A percentile compares a stretch with the other conserved stretches of the same genome.
phyloP scores from a whole-genome alignment of 352 stramenopile species.

The Phytophthora crassamura region DNA sequence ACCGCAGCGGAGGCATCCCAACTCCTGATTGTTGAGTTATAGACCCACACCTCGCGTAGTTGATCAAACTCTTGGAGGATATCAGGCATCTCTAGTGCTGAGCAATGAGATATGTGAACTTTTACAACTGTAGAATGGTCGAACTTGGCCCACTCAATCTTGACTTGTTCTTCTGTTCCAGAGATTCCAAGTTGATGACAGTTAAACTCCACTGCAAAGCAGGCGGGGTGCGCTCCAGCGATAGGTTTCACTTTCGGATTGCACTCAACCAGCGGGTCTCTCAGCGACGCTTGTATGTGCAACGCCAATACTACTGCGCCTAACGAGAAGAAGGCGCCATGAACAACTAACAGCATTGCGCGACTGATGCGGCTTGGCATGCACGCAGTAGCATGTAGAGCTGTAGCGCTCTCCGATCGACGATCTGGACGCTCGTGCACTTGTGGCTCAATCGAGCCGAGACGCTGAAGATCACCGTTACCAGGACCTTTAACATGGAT shows the following conservation, averaged over 20 bases:
- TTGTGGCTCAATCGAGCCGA: too few species aligned
- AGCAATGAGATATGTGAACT: conserved; percentile 34
- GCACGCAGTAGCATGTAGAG: too few species aligned
- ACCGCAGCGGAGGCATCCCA: conserved; percentile 33
- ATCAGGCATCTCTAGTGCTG: conserved; percentile 34
- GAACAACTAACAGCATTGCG: background rate
- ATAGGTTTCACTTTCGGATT: conserved; percentile 25
- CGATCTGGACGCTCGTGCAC: too few species aligned
- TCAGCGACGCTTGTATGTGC: conserved; percentile 11
- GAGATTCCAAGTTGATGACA: conserved; percentile 22
- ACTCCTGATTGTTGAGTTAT: conserved; percentile 38
- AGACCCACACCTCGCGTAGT: conserved; percentile 38
- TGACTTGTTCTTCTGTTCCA: conserved; percentile 2
- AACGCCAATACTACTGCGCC: conserved; percentile 12
- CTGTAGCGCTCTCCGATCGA: too few species aligned
- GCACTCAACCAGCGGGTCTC: conserved; percentile 10
- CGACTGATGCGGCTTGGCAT: background rate
- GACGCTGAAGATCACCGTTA: too few species aligned
- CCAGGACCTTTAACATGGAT: background rate
- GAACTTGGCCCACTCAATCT: conserved; percentile 15
- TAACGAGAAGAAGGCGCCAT: conserved; percentile 1
- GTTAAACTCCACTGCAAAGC: conserved; percentile 34
- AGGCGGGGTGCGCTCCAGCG: conserved; percentile 25
- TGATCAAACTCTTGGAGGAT: conserved; percentile 33
- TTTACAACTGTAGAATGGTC: conserved; percentile 22